Conservation (phyloP, 1,284 basidiomycete genomes). For the Schizophyllum amplum region DNA sequence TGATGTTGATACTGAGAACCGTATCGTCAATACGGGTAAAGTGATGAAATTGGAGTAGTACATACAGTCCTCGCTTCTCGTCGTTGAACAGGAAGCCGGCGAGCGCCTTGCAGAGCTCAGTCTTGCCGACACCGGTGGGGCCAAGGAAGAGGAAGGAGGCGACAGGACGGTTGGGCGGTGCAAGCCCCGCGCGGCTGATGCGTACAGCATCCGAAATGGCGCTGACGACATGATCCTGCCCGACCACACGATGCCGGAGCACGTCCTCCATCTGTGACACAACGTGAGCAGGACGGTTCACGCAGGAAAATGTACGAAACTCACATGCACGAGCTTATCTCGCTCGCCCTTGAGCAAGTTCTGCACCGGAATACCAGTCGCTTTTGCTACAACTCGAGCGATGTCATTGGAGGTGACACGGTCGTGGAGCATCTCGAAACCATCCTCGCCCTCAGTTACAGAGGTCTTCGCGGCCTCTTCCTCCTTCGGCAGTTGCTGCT, state of each 20-base stretch:
- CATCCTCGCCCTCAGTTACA: slow-evolving; percentile 12
- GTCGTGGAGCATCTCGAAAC: slow-evolving; percentile 69
- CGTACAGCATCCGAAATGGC: slow-evolving; percentile 84
- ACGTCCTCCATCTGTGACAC: slow-evolving; percentile 80
- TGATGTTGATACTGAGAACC: slow-evolving; percentile 67
- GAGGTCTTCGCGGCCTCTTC: slow-evolving; percentile 28
- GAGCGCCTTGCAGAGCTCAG: slow-evolving; percentile 82
- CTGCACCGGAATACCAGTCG: slow-evolving; percentile 88
- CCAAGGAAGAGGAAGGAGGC: slow-evolving; percentile 90
- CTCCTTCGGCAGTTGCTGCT: slow-evolving; percentile 66
- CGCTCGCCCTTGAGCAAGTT: slow-evolving; percentile 85
- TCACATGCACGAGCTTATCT: slow-evolving; percentile 82
- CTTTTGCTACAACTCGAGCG: slow-evolving; percentile 79
- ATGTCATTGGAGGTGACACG: slow-evolving; percentile 87
- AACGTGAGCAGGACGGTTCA: neutral
- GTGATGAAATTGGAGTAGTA: slow-evolving; percentile 11
- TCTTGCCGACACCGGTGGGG: slow-evolving; percentile 86
- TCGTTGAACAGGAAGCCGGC: slow-evolving; percentile 86
- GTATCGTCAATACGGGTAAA: slow-evolving; percentile 1
- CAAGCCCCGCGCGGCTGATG: slow-evolving; percentile 84
- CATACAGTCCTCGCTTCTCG: slow-evolving; percentile 74
- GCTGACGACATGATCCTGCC: slow-evolving; percentile 79
- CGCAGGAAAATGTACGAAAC: slow-evolving; percentile 18
- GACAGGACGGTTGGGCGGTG: slow-evolving; percentile 80
- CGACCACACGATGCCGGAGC: slow-evolving; percentile 71